A percentile compares a stretch with the other conserved stretches of the same genome.
phyloP scores from a whole-genome alignment of 805 yeast genomes.

The Wickerhamomyces silvicola region DNA sequence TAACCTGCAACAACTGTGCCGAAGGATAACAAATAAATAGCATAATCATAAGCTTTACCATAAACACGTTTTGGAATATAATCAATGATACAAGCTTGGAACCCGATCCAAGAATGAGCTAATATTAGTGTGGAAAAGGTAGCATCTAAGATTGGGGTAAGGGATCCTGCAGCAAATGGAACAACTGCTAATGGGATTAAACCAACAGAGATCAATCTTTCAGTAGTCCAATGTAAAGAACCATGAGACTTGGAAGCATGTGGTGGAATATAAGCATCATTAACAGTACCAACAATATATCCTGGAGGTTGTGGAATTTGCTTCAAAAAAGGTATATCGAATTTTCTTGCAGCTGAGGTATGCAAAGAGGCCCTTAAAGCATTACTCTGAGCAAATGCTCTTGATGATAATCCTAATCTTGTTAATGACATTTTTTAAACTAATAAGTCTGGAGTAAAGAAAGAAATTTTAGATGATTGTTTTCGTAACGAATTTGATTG shows the following conservation, averaged over 20 bases:
- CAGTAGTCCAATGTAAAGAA: constrained; percentile 91
- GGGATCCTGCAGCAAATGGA: constrained; percentile 72
- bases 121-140: constrained; percentile 57
- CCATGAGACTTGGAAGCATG: constrained; percentile 62
- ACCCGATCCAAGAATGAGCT: constrained; percentile 79
- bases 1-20: constrained; percentile 68
- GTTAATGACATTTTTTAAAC: neutral
- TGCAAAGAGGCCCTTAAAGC: constrained; percentile 4
- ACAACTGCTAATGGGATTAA: constrained; percentile 71
- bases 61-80: constrained; percentile 85
- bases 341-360: constrained; percentile 25
- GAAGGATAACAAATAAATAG: constrained; percentile 58
- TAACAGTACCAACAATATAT: constrained; percentile 84
- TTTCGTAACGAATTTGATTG: neutral
- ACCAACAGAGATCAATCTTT: constrained; percentile 60
- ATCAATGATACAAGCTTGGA: constrained; percentile 87
- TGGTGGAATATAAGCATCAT: constrained; percentile 78
- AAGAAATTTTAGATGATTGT: too few species aligned
- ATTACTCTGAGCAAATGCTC: neutral
- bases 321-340: constrained; percentile 45
- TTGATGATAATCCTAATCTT: neutral
- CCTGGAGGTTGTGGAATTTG: constrained; percentile 83
- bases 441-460: too few species aligned
- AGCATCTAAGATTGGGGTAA: constrained; percentile 68
- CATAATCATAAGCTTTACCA: constrained; percentile 67